Base-by-base conservation (phyloP, 768 basidiomycete genomes). In the Kwoniella botswanensis region DNA sequence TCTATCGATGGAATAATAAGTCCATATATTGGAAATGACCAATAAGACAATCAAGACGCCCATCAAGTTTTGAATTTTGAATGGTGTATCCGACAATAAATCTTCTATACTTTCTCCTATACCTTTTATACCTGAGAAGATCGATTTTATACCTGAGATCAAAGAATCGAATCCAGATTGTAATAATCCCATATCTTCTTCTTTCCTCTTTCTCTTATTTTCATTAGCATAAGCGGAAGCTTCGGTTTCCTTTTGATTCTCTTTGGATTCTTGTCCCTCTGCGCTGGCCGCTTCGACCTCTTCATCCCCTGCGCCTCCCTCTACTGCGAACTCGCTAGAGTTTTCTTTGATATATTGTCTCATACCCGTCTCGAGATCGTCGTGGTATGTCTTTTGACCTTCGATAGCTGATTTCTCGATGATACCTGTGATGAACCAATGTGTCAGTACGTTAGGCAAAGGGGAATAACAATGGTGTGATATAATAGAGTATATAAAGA, bases 321-420 rank as follows among this genome's bases (percentile, higher is more conserved):
- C 7, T 21, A 93, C 94, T 68, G 90, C 92, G 84, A 98, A 98
- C 84, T 99, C 96, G 71, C 89, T 86, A 73, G 91, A 89, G 84
- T 98, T 94, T 64, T 91, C 90, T 71, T 90, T 87, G 80, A 98
- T 97, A 86, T 98, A 98, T 60, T 84, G 84, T 50, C 93, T 88
- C 90, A 98, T 95, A 3, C 89, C 89, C 74, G 86, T 88, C 74
- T 94, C 93, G 10, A 98, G 87, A 55, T 93, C 94, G 10, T 82
- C 79, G 80, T 97, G 93, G 78, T 94, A 96, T 42, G 87, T 85
- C 82, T 90, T 94, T 80, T 98, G 96, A 4, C 96, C 96, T 15
- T 96, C 94, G 43, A 98, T 90, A 12, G 89, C 91, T 1, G 92
- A 93, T 72, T 88, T 90, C 81, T 98, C 95, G 73, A 98, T 98